Base-by-base conservation (phyloP, 805 yeast species). In the Candida ulmi region DNA sequence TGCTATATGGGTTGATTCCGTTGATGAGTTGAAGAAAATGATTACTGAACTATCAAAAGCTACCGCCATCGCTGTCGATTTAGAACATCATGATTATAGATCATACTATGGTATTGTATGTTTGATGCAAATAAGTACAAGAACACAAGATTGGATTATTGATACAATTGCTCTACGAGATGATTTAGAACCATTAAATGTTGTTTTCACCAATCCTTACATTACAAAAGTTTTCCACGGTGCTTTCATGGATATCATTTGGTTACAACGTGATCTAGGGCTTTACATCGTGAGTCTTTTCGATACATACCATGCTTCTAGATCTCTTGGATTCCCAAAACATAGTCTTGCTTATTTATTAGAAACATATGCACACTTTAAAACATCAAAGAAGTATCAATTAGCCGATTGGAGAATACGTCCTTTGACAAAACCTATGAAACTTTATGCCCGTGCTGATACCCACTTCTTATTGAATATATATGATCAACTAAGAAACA, bases 191-290 rank as follows among this genome's bases (percentile, higher is more conserved):
- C 61, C 61, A 1, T 64, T 93, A 40, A 93, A 93, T 62, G 68
- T 65, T 33, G 76, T 91, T 2, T 88, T 91, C 47, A 74, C 97
- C 2, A 68, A 93, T 60, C 97, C 98, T 0, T 50, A 63, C 5
- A 80, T 91, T 25, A 67, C 87, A 23, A 93, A 93, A 57, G 95
- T 93, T 1, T 78, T 93, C 48, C 99, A 93, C 60, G 99, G 99
- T 44, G 96, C 99, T 0, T 81, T 78, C 50, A 88, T 88, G 95
- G 99, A 93, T 68, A 84, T 93, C 4, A 80, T 88, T 33, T 93
- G 99, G 99, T 68, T 93, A 27, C 99, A 93, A 65, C 71, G 98
- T 47, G 99, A 93, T 56, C 70, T 93, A 40, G 99, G 99, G 0
- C 61, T 93, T 9, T 93, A 93, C 53, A 65, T 93, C 6, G 99